A percentile compares a stretch with the other conserved stretches of the same genome.
These are phyloP conservation scores for Saccharomycopsis sp. DNA, from an alignment of 805 yeast species.

Conservation along the genomic window DNA sequence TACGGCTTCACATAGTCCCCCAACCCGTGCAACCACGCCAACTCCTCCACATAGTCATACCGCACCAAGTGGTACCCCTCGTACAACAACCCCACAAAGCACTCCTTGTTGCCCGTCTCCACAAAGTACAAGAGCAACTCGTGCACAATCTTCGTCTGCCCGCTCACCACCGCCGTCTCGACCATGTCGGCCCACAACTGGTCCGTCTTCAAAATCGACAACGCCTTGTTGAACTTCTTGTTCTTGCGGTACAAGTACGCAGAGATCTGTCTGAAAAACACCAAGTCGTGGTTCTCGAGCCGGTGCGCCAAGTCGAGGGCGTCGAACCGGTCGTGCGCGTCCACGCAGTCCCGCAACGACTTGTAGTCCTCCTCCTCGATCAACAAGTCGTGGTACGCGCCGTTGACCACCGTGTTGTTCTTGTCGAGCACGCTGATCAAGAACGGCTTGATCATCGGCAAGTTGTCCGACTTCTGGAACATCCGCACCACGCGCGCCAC, in stretches of 20 bases:
- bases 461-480: constrained; percentile 90
- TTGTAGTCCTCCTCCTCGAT: constrained; percentile 96
- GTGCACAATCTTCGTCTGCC: constrained; percentile 73
- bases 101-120: constrained; percentile 94
- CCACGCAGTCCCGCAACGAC: constrained; percentile 80
- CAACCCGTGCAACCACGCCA: constrained; percentile 85
- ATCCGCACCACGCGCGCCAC: constrained; percentile 91
- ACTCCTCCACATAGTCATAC: constrained; percentile 79
- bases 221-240: constrained; percentile 88
- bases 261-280: constrained; percentile 94
- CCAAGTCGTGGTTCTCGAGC: constrained; percentile 82
- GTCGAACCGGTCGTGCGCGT: constrained; percentile 85
- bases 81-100: constrained; percentile 84
- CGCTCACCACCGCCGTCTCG: constrained; percentile 81
- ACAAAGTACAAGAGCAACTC: constrained; percentile 88
- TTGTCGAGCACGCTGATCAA: constrained; percentile 84
- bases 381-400: constrained; percentile 90
- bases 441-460: constrained; percentile 94
- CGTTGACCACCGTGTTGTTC: constrained; percentile 85
- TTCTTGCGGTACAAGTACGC: constrained; percentile 90
- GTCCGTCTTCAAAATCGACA: constrained; percentile 82
- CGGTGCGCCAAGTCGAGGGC: constrained; percentile 87
- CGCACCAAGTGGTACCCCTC: constrained; percentile 69
- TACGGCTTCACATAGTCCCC: constrained; percentile 77
- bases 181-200: constrained; percentile 93